phyloP scores from a whole-genome alignment of 306 rosid genomes.

The Medicago ruthenica region DNA sequence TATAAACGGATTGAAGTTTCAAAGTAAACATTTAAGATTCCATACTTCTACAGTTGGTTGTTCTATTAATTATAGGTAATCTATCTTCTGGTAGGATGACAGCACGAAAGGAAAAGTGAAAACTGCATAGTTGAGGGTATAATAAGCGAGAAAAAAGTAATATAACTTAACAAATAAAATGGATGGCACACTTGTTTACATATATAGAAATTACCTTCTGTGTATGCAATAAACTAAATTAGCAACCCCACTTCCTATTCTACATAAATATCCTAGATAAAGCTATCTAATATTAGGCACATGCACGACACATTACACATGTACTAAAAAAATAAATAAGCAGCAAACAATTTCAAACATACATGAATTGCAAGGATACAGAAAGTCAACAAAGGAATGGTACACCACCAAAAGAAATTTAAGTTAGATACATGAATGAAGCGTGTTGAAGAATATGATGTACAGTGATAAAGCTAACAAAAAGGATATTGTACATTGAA shows the following conservation, averaged over 20 bases:
- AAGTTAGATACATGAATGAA: conserved; percentile 16
- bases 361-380: conserved; percentile 1
- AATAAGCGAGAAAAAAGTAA: too few species aligned
- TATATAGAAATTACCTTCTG: neutral
- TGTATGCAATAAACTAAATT: conserved; percentile 15
- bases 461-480: conserved; percentile 22
- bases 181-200: conserved; percentile 18
- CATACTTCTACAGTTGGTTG: conserved; percentile 23
- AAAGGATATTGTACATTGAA: neutral
- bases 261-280: conserved; percentile 26
- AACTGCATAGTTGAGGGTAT: neutral
- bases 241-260: conserved; percentile 10
- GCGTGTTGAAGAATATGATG: neutral
- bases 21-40: conserved; percentile 18
- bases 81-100: neutral
- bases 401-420: conserved; percentile 10
- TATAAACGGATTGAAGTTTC: neutral
- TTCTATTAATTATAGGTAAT: conserved; percentile 37
- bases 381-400: conserved; percentile 40
- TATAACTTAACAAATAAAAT: neutral
- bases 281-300: conserved; percentile 28
- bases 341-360: conserved; percentile 1
- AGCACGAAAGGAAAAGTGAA: neutral
- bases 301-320: neutral
- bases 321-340: conserved; percentile 1